Percentiles rank a stretch among this genome's conserved stretches.
These are phyloP conservation scores for Aspergillus costaricaensis DNA, from an alignment of 2,329 filamentous ascomycete genomes.

Conservation along the genomic window DNA sequence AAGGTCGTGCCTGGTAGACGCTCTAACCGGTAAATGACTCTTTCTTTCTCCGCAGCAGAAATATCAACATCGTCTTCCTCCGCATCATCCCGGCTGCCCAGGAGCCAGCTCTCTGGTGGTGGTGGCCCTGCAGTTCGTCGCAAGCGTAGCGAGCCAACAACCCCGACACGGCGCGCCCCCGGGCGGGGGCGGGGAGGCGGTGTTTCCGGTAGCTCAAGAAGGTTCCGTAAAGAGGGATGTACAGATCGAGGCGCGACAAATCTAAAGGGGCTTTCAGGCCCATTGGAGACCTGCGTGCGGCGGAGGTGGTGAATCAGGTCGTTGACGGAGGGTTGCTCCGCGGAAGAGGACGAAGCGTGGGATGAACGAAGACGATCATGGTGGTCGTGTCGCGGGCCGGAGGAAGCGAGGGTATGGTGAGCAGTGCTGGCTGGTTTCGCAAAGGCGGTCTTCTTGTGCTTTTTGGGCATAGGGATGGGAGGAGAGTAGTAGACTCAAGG, in stretches of 20 bases:
- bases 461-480: slow-evolving; percentile 49
- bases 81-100: slow-evolving; percentile 18
- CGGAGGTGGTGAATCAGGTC: slow-evolving; percentile 51
- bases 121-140: slow-evolving; percentile 49
- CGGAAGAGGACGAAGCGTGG: slow-evolving; percentile 21
- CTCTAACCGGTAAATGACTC: slow-evolving; percentile 36
- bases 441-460: slow-evolving; percentile 42
- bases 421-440: slow-evolving; percentile 44
- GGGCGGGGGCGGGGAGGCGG: slow-evolving; percentile 45
- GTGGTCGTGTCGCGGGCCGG: slow-evolving; percentile 24
- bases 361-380: slow-evolving; percentile 30
- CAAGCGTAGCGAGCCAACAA: slow-evolving; percentile 33
- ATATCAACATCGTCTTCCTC: slow-evolving; percentile 12
- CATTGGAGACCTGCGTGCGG: slow-evolving; percentile 39
- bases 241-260: slow-evolving; percentile 39
- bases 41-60: slow-evolving; percentile 21
- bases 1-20: slow-evolving; percentile 44
- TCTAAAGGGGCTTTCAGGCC: slow-evolving; percentile 16
- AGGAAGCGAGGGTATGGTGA: slow-evolving; percentile 43
- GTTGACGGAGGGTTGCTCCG: slow-evolving; percentile 45
- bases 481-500: slow-evolving; percentile 11
- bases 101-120: slow-evolving; percentile 49
- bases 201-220: slow-evolving; percentile 48
- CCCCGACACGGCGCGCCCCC: slow-evolving; percentile 30
- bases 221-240: slow-evolving; percentile 47